Evolutionary conservation across 495 filamentous ascomycete species (phyloP), one percentile per base, ranked within the genome.

Genomic region (Staphylotrichum tortipilum): DNA sequence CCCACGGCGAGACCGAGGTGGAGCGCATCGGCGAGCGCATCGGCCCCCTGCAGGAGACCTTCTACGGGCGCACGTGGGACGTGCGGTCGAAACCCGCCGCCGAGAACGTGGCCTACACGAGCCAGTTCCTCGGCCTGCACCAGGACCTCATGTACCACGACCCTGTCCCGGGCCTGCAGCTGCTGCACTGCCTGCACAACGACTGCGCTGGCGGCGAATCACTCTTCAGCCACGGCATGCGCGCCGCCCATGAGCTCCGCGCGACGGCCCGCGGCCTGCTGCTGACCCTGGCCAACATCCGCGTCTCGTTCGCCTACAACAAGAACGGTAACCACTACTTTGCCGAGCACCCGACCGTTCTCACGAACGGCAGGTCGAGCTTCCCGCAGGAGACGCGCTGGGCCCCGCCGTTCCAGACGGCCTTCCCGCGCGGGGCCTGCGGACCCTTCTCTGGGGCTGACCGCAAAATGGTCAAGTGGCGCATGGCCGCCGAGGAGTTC

Each of bases 61-160:
- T 97, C 62, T 95, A 95, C 67, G 91, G 91, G 28, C 64, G 67
- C 36, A 95, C 88, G 1, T 95, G 88, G 85, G 87, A 95, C 66
- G 90, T 97, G 22, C 79, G 75, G 45, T 82, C 75, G 8, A 81
- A 89, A 28, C 80, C 84, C 2, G 54, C 82, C 37, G 85, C 89
- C 34, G 88, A 87, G 62, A 97, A 97, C 57, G 82, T 97, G 7
- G 91, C 91, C 12, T 95, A 97, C 68, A 95, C 90, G 4, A 79
- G 71, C 60, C 70, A 81, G 36, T 79, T 79, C 55, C 79, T 95
- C 2, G 86, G 84, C 15, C 79, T 92, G 31, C 91, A 97, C 66
- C 91, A 94, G 83, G 91, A 97, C 59, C 77, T 95, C 23, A 75
- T 94, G 61, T 97, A 97, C 71, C 84, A 91, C 72, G 68, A 75